A percentile compares a stretch with the other conserved stretches of the same genome.
phyloP scores from a whole-genome alignment of 352 stramenopile species.

The Elongisporangium undulatum region DNA sequence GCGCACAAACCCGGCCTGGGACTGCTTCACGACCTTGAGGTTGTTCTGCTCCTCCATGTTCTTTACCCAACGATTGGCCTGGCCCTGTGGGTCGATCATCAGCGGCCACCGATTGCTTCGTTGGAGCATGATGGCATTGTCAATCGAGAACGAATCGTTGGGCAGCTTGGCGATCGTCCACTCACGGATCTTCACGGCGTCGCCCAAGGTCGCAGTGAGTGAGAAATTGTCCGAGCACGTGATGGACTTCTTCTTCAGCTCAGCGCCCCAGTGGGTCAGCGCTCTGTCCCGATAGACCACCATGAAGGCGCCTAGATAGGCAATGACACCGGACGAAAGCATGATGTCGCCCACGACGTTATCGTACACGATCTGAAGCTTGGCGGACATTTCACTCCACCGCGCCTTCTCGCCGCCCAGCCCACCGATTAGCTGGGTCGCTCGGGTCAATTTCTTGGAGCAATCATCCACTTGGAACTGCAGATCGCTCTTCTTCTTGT shows the following conservation, averaged over 20 bases:
- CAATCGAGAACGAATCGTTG: slow-evolving; percentile 94
- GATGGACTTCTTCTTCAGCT: slow-evolving; percentile 62
- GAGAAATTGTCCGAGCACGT: slow-evolving; percentile 78
- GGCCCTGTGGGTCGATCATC: slow-evolving; percentile 96
- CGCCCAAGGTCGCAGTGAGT: slow-evolving; percentile 86
- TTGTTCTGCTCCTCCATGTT: slow-evolving; percentile 91
- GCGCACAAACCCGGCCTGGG: slow-evolving; percentile 90
- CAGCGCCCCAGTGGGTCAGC: slow-evolving; percentile 77
- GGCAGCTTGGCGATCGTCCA: slow-evolving; percentile 95
- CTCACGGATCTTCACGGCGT: slow-evolving; percentile 89
- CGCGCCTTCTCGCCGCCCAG: slow-evolving; percentile 91
- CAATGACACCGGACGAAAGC: slow-evolving; percentile 91
- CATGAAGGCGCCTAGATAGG: slow-evolving; percentile 93
- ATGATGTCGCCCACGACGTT: slow-evolving; percentile 94
- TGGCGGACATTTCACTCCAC: slow-evolving; percentile 89
- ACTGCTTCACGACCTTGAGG: slow-evolving; percentile 93
- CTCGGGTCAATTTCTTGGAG: slow-evolving; percentile 88
- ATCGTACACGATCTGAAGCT: slow-evolving; percentile 84
- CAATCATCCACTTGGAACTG: slow-evolving; percentile 92
- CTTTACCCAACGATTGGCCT: slow-evolving; percentile 94
- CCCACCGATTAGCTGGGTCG: slow-evolving; percentile 92
- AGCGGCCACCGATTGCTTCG: slow-evolving; percentile 91
- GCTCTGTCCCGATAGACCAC: slow-evolving; percentile 88
- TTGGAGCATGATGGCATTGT: slow-evolving; percentile 94
- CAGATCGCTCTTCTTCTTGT: slow-evolving; percentile 91